Percentiles rank a stretch among this genome's conserved stretches.
Conservation (phyloP, 768 basidiomycete species). For the Cytidiella melzeri region DNA sequence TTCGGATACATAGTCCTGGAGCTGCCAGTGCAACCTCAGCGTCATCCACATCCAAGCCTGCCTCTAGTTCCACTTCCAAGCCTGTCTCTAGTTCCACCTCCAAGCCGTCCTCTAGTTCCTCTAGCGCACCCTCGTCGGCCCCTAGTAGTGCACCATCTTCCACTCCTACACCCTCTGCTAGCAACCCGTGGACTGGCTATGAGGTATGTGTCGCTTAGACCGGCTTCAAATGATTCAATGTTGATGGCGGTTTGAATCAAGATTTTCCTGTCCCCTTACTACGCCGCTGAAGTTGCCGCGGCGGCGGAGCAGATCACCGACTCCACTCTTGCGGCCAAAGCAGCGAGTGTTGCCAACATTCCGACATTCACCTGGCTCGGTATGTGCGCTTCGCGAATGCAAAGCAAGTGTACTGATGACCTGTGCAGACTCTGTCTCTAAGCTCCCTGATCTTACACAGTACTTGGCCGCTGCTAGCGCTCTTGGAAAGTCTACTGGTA, state of each 20-base stretch:
- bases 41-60: slow-evolving; percentile 7
- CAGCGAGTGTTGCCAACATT: slow-evolving; percentile 46
- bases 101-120: slow-evolving; percentile 9
- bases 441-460: slow-evolving; percentile 46
- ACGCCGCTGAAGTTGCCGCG: slow-evolving; percentile 46
- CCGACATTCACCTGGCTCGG: slow-evolving; percentile 58
- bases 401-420: neutral
- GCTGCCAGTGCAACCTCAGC: slow-evolving; percentile 9
- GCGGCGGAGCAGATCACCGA: slow-evolving; percentile 46
- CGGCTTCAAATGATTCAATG: neutral
- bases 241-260: slow-evolving; percentile 12
- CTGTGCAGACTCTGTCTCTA: slow-evolving; percentile 39
- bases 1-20: slow-evolving; percentile 6
- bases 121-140: slow-evolving; percentile 16
- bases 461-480: slow-evolving; percentile 51
- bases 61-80: slow-evolving; percentile 9
- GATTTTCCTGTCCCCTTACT: slow-evolving; percentile 51
- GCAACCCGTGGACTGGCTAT: slow-evolving; percentile 50
- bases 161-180: slow-evolving; percentile 35
- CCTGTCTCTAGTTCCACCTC: slow-evolving; percentile 13
- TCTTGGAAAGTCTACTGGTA: slow-evolving; percentile 37
- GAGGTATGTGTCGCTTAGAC: slow-evolving; percentile 24
- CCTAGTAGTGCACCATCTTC: slow-evolving; percentile 20
- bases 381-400: neutral
- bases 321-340: slow-evolving; percentile 43